Evolutionary conservation across 352 stramenopile genomes (phyloP), one percentile per base, ranked within the genome.

Genomic region (Pythium dissotocum): DNA sequence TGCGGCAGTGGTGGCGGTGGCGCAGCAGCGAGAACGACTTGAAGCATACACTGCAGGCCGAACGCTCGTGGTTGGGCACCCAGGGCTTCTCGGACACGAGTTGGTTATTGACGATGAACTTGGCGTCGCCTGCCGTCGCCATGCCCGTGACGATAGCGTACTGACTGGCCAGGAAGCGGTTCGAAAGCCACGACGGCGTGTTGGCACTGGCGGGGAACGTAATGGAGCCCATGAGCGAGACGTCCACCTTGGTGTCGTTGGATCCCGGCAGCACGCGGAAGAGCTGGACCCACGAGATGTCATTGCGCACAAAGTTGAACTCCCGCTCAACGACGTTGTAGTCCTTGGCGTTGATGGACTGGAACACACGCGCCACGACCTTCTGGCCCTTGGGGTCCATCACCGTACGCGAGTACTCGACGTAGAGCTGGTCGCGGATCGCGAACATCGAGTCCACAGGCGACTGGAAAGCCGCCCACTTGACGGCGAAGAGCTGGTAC

Each of bases 11-110:
- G 69, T 95, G 87, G 38, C 87, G 85, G 48, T 81, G 83, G 1
- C 85, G 83, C 58, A 94, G 69, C 57, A 91, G 64, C 53, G 80
- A 86, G 58, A 94, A 94, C 48, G 77, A 87, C 72, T 91, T 91
- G 63, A 90, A 87, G 66, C 85, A 94, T 9, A 92, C 80, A 28
- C 75, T 88, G 51, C 85, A 94, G 4, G 82, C 80, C 16, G 83
- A 77, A 0, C 85, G 79, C 59, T 89, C 81, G 56, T 81, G 80
- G 67, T 91, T 91, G 1, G 80, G 79, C 32, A 91, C 82, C 82
- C 82, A 93, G 4, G 77, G 75, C 44, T 87, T 89, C 60, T 90
- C 77, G 18, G 85, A 86, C 35, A 93, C 84, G 52, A 85, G 69
- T 6, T 75, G 70, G 46, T 69, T 75, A 30, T 79, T 83, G 28